Conservation (phyloP, 805 yeast genomes). For the Monosporozyma siamensis region DNA sequence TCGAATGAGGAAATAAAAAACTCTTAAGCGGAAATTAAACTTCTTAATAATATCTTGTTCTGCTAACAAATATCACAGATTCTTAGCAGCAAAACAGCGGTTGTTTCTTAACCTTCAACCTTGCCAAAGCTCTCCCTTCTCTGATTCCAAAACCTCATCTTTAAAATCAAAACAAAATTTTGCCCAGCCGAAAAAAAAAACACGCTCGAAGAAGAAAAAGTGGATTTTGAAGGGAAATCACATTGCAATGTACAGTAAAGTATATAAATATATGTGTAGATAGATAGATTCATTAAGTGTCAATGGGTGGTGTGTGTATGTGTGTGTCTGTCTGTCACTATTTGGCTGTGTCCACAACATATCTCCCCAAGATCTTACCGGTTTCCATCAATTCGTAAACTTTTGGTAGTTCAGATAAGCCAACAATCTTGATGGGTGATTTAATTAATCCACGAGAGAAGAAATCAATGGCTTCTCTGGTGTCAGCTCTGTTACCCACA, state of each 20-base stretch:
- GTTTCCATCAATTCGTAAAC: constrained; percentile 49
- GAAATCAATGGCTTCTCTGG: constrained; percentile 65
- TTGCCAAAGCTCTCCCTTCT: too few species aligned
- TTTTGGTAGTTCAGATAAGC: constrained; percentile 43
- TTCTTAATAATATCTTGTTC: too few species aligned
- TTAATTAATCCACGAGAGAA: constrained; percentile 56
- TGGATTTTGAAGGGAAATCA: not conserved
- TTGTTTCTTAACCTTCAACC: too few species aligned
- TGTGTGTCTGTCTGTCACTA: too few species aligned
- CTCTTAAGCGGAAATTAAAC: too few species aligned
- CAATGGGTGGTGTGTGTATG: too few species aligned
- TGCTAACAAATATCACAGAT: too few species aligned
- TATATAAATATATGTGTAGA: too few species aligned
- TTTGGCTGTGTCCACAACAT: constrained; percentile 71
- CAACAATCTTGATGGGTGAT: constrained; percentile 53
- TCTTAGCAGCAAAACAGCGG: too few species aligned
- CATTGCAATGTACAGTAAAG: too few species aligned
- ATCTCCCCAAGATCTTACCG: constrained; percentile 62
- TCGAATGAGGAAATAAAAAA: too few species aligned
- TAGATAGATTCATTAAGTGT: too few species aligned
- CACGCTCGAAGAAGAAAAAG: not conserved
- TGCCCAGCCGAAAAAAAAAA: not conserved
- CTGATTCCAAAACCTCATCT: not conserved
- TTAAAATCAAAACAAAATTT: not conserved
- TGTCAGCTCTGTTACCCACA: constrained; percentile 82